Evolutionary conservation across 2,329 filamentous ascomycete genomes (phyloP).

Genomic region (Ascosphaera aggregata): DNA sequence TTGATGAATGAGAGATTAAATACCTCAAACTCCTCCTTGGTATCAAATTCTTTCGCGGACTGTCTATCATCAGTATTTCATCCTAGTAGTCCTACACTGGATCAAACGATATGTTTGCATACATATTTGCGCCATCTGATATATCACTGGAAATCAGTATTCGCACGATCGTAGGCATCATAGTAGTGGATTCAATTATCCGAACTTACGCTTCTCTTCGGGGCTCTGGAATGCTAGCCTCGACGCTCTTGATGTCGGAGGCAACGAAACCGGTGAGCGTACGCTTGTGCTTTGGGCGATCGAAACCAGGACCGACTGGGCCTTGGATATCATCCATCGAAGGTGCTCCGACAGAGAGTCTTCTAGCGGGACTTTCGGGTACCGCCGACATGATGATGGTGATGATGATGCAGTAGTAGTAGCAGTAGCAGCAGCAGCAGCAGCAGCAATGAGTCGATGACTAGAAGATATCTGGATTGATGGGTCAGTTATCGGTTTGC

Average conservation of each 20-base stretch:
- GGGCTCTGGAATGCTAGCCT: slow-evolving; percentile 74
- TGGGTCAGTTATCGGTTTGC: too few species aligned
- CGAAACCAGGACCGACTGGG: slow-evolving; percentile 64
- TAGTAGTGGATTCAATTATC: slow-evolving; percentile 1
- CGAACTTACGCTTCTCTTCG: slow-evolving; percentile 48
- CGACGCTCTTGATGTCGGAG: slow-evolving; percentile 77
- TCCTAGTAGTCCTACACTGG: too few species aligned
- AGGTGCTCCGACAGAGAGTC: slow-evolving; percentile 58
- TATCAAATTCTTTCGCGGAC: slow-evolving; percentile 46
- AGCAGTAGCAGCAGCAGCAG: background rate
- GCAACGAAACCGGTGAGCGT: slow-evolving; percentile 90
- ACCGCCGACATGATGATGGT: background rate
- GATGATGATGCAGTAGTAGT: background rate
- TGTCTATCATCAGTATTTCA: slow-evolving; percentile 10
- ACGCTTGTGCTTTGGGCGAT: slow-evolving; percentile 85
- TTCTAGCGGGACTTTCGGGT: slow-evolving; percentile 24
- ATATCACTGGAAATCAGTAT: background rate
- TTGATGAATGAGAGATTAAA: slow-evolving; percentile 3
- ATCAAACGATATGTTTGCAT: too few species aligned
- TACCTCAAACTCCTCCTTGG: slow-evolving; percentile 56
- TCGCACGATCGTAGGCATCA: slow-evolving; percentile 6
- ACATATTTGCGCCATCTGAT: slow-evolving; percentile 37
- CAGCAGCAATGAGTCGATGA: too few species aligned
- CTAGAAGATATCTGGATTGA: too few species aligned
- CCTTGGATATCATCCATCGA: slow-evolving; percentile 60